Conservation (phyloP, 208 protist genomes). For the Leptomonas seymouri region DNA sequence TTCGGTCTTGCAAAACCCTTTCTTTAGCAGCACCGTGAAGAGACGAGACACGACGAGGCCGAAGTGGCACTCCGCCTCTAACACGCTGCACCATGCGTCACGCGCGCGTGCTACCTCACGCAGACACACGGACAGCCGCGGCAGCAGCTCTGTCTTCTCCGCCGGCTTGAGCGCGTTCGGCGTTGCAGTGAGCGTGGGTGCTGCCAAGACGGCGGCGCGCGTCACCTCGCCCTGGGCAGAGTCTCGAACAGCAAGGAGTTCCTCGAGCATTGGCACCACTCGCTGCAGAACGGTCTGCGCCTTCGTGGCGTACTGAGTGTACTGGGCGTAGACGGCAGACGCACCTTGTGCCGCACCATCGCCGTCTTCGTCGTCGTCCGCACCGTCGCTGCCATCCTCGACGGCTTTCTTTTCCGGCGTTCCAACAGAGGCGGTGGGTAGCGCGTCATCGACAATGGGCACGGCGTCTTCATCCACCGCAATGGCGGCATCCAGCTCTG, state of each 20-base stretch:
- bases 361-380: conserved; percentile 10
- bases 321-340: conserved; percentile 33
- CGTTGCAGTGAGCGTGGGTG: not conserved
- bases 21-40: conserved; percentile 90
- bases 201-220: not conserved
- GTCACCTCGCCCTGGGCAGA: not conserved
- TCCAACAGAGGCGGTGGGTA: not conserved
- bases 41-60: conserved; percentile 86
- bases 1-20: conserved; percentile 96
- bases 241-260: conserved; percentile 19
- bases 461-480: conserved; percentile 9
- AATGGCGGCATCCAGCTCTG: conserved; percentile 24
- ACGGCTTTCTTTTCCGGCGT: not conserved
- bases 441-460: conserved; percentile 23
- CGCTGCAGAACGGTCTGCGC: conserved; percentile 16
- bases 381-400: not conserved
- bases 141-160: conserved; percentile 31
- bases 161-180: conserved; percentile 1
- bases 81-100: conserved; percentile 25
- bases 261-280: conserved; percentile 22
- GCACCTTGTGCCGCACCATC: conserved; percentile 7
- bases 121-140: conserved; percentile 23
- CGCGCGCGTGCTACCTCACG: conserved; percentile 33
- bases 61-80: conserved; percentile 66
- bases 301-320: conserved; percentile 18